These are phyloP conservation scores for Leonotis leonurus DNA, from an alignment of 257 asterid genomes.

Conservation along the genomic window DNA sequence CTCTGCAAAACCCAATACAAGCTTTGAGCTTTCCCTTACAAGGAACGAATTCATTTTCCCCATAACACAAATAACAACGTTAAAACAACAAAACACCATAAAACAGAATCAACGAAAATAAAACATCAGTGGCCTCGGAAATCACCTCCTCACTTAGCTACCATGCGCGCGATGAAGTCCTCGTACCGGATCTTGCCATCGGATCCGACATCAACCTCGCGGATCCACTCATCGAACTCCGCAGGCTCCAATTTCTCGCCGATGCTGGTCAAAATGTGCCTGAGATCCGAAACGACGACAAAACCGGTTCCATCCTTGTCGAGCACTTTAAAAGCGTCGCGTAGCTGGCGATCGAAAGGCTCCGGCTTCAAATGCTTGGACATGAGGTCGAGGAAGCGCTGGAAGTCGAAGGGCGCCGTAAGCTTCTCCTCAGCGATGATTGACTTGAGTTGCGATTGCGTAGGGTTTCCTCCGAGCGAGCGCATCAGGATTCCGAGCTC, in stretches of 20 bases:
- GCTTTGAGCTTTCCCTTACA: not conserved
- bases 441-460: slow-evolving; percentile 80
- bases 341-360: slow-evolving; percentile 92
- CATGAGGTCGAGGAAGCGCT: slow-evolving; percentile 72
- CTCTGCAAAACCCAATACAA: not conserved
- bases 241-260: slow-evolving; percentile 81
- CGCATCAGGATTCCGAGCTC: slow-evolving; percentile 94
- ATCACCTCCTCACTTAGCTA: slow-evolving; percentile 41
- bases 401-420: slow-evolving; percentile 80
- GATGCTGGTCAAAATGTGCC: slow-evolving; percentile 82
- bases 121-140: slow-evolving; percentile 5
- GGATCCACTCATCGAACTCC: slow-evolving; percentile 97
- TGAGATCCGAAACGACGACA: slow-evolving; percentile 84
- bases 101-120: not conserved
- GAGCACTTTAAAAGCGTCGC: slow-evolving; percentile 93
- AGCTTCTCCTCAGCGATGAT: slow-evolving; percentile 53
- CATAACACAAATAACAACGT: not conserved
- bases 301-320: slow-evolving; percentile 74
- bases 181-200: slow-evolving; percentile 97
- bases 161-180: too few species aligned
- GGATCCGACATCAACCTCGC: slow-evolving; percentile 93
- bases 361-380: slow-evolving; percentile 88
- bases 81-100: slow-evolving; percentile 4
- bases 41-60: slow-evolving; percentile 1
- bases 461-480: slow-evolving; percentile 92